Conservation (phyloP, 2,329 filamentous ascomycete species). For the Botryotinia calthae region DNA sequence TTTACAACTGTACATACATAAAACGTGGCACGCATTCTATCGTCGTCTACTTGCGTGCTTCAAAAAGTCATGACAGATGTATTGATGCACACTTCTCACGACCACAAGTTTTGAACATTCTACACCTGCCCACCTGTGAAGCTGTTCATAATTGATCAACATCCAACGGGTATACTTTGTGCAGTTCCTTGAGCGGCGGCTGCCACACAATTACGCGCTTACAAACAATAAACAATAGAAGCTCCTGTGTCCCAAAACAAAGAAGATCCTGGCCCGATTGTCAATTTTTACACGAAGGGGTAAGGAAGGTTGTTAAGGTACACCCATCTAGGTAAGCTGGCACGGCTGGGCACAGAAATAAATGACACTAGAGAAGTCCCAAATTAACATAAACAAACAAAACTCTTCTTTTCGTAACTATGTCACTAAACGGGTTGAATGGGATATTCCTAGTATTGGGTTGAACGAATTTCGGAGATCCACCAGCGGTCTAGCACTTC, state of each 20-base stretch:
- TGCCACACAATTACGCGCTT: slow-evolving; percentile 10
- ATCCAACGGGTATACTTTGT: too few relatives aligned
- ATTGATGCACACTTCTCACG: neutral
- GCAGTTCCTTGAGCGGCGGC: neutral
- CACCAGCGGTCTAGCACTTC: neutral
- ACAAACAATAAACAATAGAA: slow-evolving; percentile 1
- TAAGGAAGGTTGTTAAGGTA: neutral
- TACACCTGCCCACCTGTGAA: neutral
- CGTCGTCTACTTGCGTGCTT: neutral
- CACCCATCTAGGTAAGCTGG: neutral
- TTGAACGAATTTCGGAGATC: neutral
- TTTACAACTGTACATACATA: slow-evolving; percentile 13
- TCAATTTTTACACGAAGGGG: neutral
- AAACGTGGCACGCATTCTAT: slow-evolving; percentile 16
- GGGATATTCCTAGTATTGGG: neutral
- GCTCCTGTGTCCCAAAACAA: neutral
- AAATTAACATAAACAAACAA: slow-evolving; percentile 6
- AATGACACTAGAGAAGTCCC: neutral
- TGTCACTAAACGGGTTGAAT: slow-evolving; percentile 1
- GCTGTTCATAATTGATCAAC: neutral
- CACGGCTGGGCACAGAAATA: neutral
- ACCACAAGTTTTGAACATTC: neutral
- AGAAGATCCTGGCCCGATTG: neutral
- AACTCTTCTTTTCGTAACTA: slow-evolving; percentile 5
- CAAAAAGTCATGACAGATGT: neutral